Percentiles rank a stretch among this genome's conserved stretches.
phyloP scores from a whole-genome alignment of 2,329 filamentous ascomycete species.

The Monosporascus sp. region DNA sequence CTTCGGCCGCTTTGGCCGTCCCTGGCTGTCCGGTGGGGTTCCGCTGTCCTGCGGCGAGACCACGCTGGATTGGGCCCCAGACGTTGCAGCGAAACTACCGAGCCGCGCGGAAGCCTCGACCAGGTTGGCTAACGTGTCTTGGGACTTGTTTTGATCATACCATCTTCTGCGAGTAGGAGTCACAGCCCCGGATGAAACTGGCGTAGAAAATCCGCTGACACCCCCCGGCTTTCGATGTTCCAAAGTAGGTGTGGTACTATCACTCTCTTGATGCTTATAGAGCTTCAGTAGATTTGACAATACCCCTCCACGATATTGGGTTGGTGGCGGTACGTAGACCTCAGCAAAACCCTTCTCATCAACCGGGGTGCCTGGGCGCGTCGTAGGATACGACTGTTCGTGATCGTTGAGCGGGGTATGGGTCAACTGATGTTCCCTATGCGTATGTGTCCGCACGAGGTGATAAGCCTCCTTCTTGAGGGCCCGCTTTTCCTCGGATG shows the following conservation, averaged over 20 bases:
- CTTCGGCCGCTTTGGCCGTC: slow-evolving; percentile 28
- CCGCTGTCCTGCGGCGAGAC: slow-evolving; percentile 1
- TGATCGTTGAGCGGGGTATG: slow-evolving; percentile 2
- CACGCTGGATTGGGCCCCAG: neutral
- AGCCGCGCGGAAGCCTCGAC: slow-evolving; percentile 40
- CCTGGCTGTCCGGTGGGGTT: slow-evolving; percentile 9
- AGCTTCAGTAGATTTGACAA: slow-evolving; percentile 41
- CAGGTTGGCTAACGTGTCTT: slow-evolving; percentile 41
- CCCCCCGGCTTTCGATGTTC: slow-evolving; percentile 21
- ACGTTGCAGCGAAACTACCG: slow-evolving; percentile 26
- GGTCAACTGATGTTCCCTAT: slow-evolving; percentile 15
- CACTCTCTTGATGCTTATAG: slow-evolving; percentile 33
- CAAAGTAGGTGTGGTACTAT: slow-evolving; percentile 15
- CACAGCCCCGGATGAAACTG: slow-evolving; percentile 32
- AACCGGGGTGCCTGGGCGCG: slow-evolving; percentile 18
- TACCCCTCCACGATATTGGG: slow-evolving; percentile 38
- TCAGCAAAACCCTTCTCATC: slow-evolving; percentile 33
- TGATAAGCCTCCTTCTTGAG: slow-evolving; percentile 34
- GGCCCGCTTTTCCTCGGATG: slow-evolving; percentile 19
- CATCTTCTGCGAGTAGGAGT: slow-evolving; percentile 41
- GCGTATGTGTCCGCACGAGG: slow-evolving; percentile 38
- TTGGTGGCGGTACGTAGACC: slow-evolving; percentile 34
- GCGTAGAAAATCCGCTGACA: slow-evolving; percentile 24
- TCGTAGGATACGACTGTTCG: slow-evolving; percentile 7
- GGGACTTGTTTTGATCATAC: slow-evolving; percentile 43